These are phyloP conservation scores for Fraxinus dipetala DNA, from an alignment of 305 asterid species.

Conservation along the genomic window DNA sequence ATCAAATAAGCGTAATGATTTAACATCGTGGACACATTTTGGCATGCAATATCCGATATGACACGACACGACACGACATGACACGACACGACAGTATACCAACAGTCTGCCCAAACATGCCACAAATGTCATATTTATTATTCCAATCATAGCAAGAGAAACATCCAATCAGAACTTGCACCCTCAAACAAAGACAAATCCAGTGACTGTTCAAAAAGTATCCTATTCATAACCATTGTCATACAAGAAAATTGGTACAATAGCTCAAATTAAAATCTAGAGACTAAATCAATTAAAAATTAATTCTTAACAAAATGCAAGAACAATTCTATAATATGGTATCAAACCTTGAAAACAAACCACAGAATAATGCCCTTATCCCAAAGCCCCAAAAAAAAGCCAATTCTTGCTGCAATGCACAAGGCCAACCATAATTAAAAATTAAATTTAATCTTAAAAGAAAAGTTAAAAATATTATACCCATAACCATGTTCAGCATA, in stretches of 20 bases:
- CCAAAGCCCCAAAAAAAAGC: neutral
- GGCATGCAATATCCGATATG: neutral
- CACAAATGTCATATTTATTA: neutral
- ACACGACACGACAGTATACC: neutral
- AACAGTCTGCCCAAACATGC: neutral
- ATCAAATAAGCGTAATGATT: neutral
- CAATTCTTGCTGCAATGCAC: neutral
- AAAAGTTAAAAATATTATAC: slow-evolving; percentile 24
- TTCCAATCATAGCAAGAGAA: neutral
- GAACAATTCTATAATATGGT: neutral
- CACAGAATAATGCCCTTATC: neutral
- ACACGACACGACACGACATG: neutral
- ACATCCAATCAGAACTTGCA: neutral
- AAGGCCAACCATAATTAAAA: neutral
- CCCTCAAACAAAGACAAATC: neutral
- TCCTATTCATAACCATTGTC: neutral
- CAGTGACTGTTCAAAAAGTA: neutral
- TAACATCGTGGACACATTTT: neutral
- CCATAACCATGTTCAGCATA: slow-evolving; percentile 67
- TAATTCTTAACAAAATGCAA: neutral
- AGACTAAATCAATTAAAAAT: neutral
- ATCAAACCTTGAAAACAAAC: neutral
- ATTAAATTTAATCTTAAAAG: neutral
- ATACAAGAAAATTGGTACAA: neutral
- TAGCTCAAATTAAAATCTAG: neutral